phyloP scores from a whole-genome alignment of 352 stramenopile species.

The Globisporangium polare region DNA sequence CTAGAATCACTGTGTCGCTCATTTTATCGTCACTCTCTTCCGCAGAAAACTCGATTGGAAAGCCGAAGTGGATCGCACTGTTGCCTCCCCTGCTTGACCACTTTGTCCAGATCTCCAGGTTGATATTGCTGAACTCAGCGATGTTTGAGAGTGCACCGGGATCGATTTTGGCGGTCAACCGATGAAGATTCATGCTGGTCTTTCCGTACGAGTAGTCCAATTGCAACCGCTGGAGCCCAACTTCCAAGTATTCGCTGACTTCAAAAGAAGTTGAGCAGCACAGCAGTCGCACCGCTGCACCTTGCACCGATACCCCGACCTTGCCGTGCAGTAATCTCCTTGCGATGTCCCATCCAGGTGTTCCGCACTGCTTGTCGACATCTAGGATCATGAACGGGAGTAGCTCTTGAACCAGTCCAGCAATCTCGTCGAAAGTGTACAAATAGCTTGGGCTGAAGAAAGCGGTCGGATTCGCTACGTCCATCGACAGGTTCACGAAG shows the following conservation, averaged over 20 bases:
- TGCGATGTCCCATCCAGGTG: constrained; percentile 47
- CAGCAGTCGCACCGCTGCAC: constrained; percentile 45
- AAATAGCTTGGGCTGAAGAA: constrained; percentile 60
- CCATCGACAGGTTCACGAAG: constrained; percentile 40
- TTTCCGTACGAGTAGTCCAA: constrained; percentile 30
- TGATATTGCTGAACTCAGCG: constrained; percentile 49
- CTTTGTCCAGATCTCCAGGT: constrained; percentile 40
- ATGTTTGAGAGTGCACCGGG: constrained; percentile 58
- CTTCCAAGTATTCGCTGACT: constrained; percentile 46
- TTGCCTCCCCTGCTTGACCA: constrained; percentile 29
- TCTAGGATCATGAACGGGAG: constrained; percentile 41
- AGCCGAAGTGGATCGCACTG: constrained; percentile 36
- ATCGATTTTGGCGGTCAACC: constrained; percentile 60
- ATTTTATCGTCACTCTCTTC: not conserved
- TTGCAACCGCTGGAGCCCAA: constrained; percentile 31
- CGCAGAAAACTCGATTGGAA: constrained; percentile 38
- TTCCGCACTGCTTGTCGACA: constrained; percentile 36
- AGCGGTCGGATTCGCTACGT: constrained; percentile 27
- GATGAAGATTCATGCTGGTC: constrained; percentile 38
- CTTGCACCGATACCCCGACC: constrained; percentile 26
- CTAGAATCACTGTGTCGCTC: constrained; percentile 10
- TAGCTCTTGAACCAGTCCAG: constrained; percentile 21
- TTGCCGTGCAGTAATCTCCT: constrained; percentile 60
- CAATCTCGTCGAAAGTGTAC: constrained; percentile 49
- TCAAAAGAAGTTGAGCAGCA: constrained; percentile 44